These are phyloP conservation scores for Podospora pseudoanserina DNA, from an alignment of 495 filamentous ascomycete species.

Conservation along the genomic window DNA sequence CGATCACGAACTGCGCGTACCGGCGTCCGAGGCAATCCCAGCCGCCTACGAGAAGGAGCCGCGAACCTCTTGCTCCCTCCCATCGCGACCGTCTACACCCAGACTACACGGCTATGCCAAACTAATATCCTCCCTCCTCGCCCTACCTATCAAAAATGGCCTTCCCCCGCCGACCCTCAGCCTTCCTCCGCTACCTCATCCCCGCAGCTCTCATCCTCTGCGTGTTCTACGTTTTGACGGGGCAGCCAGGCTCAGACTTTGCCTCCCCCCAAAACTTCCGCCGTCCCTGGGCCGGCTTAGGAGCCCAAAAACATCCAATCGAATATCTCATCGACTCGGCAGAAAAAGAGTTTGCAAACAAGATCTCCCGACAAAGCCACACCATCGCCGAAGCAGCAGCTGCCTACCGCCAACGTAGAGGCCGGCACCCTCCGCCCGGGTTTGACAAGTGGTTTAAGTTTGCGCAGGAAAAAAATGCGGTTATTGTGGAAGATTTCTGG, in stretches of 20 bases:
- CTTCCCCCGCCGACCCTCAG: slow-evolving; percentile 40
- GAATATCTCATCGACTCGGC: slow-evolving; percentile 43
- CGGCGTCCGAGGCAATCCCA: too few relatives aligned
- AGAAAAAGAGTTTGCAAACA: slow-evolving; percentile 37
- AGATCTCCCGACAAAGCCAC: slow-evolving; percentile 41
- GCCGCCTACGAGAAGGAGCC: not conserved
- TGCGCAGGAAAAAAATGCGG: slow-evolving; percentile 54
- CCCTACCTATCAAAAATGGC: slow-evolving; percentile 37
- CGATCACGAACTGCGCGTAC: not conserved
- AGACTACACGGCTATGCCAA: not conserved
- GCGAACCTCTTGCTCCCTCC: not conserved
- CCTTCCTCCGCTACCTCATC: slow-evolving; percentile 36
- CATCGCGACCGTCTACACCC: not conserved
- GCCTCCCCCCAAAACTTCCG: slow-evolving; percentile 2
- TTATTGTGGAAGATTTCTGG: slow-evolving; percentile 68
- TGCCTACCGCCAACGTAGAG: slow-evolving; percentile 59
- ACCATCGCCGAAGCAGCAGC: slow-evolving; percentile 57
- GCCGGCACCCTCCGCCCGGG: slow-evolving; percentile 69
- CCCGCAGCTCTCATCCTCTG: slow-evolving; percentile 31
- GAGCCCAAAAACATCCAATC: slow-evolving; percentile 41
- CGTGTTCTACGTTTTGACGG: slow-evolving; percentile 27
- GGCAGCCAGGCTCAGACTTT: not conserved
- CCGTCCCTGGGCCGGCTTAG: not conserved
- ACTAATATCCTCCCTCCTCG: slow-evolving; percentile 3
- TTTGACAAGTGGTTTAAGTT: slow-evolving; percentile 68